phyloP scores from a whole-genome alignment of 306 rosid species.

The Astragalus glycyphyllos region DNA sequence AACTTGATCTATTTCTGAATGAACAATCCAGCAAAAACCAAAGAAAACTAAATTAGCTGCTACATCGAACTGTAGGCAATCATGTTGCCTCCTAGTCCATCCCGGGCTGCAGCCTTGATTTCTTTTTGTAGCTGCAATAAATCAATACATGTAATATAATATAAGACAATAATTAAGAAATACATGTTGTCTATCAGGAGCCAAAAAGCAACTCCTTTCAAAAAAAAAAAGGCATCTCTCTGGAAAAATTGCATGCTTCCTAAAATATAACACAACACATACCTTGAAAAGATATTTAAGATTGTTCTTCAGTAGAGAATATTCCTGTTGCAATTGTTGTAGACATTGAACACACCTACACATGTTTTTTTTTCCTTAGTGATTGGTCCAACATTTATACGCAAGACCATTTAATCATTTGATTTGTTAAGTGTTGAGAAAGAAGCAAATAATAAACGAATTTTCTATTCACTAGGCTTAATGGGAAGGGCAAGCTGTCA shows the following conservation, averaged over 20 bases:
- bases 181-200: neutral
- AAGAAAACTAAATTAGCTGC: conserved; percentile 27
- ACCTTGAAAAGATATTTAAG: conserved; percentile 67
- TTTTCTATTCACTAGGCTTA: too few species aligned
- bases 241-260: neutral
- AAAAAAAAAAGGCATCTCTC: neutral
- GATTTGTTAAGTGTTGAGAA: conserved; percentile 1
- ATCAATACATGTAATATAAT: conserved; percentile 29
- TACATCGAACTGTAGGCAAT: neutral
- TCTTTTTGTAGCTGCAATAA: conserved; percentile 63
- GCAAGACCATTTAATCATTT: neutral
- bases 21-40: conserved; percentile 13
- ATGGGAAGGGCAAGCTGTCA: too few species aligned
- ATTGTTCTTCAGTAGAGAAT: conserved; percentile 54
- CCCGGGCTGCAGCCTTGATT: conserved; percentile 45
- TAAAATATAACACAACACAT: conserved; percentile 23
- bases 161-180: too few species aligned
- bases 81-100: conserved; percentile 42
- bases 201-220: neutral
- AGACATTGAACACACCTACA: conserved; percentile 73
- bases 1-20: neutral
- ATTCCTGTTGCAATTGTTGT: conserved; percentile 68
- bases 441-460: neutral
- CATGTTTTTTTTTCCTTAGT: conserved; percentile 11
- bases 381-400: conserved; percentile 24